phyloP scores from a whole-genome alignment of 2,329 filamentous ascomycete species.

The Pseudocercospora musae region DNA sequence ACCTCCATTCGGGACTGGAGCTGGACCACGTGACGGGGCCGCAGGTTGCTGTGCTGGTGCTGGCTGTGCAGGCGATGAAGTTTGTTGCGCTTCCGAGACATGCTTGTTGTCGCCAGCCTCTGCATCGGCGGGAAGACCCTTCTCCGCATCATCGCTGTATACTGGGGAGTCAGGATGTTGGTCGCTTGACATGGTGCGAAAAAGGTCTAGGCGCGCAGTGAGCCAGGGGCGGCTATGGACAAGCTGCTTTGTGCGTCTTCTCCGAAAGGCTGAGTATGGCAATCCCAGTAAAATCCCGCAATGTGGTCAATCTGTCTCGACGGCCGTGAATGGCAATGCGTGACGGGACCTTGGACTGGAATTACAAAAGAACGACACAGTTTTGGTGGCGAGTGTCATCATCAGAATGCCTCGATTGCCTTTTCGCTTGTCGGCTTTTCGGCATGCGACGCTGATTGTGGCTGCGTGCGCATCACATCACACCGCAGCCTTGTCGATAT shows the following conservation, averaged over 20 bases:
- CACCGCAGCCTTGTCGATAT: not conserved
- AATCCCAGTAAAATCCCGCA: not conserved
- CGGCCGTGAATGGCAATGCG: not conserved
- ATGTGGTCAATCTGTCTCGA: not conserved
- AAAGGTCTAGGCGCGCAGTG: not conserved
- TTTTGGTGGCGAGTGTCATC: not conserved
- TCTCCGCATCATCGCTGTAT: not conserved
- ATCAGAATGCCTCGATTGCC: not conserved
- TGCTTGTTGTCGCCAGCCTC: not conserved
- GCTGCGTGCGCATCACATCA: not conserved
- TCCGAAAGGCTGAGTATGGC: not conserved
- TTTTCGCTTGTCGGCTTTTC: not conserved
- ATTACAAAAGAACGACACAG: not conserved
- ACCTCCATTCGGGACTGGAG: conserved; percentile 39
- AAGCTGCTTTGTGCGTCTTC: not conserved
- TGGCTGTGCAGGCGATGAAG: not conserved
- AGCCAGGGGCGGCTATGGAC: not conserved
- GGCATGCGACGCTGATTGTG: not conserved
- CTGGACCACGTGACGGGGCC: not conserved
- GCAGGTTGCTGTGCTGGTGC: not conserved
- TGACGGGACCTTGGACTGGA: not conserved
- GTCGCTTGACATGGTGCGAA: not conserved
- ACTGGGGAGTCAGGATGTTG: not conserved
- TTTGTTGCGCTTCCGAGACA: not conserved
- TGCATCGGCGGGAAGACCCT: not conserved